Conservation (phyloP, 768 basidiomycete genomes). For the Trametopsis cervina region DNA sequence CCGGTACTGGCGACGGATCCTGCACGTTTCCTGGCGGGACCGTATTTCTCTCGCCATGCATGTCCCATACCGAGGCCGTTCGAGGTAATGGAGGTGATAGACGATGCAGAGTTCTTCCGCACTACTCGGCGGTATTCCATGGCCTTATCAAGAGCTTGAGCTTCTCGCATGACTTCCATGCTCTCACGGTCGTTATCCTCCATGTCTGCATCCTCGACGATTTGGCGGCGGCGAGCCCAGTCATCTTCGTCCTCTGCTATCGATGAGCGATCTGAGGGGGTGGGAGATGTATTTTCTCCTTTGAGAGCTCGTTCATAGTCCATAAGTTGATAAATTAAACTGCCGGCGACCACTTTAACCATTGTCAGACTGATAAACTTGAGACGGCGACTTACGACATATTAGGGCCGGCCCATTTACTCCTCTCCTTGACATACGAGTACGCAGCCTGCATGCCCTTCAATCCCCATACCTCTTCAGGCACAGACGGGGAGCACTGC, state of each 20-base stretch:
- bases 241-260: conserved; percentile 68
- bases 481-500: conserved; percentile 53
- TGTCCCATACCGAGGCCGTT: conserved; percentile 56
- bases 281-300: conserved; percentile 40
- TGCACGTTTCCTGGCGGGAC: conserved; percentile 53
- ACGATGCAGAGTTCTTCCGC: conserved; percentile 65
- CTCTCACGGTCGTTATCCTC: conserved; percentile 50
- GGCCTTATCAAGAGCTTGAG: conserved; percentile 76
- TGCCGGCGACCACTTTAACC: conserved; percentile 21
- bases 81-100: conserved; percentile 37
- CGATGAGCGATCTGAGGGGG: conserved; percentile 48
- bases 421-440: conserved; percentile 83
- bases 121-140: conserved; percentile 81
- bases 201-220: conserved; percentile 49
- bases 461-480: conserved; percentile 69
- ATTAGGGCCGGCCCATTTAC: conserved; percentile 84
- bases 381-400: conserved; percentile 70
- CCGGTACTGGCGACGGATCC: conserved; percentile 68
- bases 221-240: conserved; percentile 64
- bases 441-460: conserved; percentile 83
- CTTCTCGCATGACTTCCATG: conserved; percentile 62
- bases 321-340: conserved; percentile 88
- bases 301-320: conserved; percentile 81
- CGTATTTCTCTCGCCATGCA: conserved; percentile 60
- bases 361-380: conserved; percentile 3